Percentiles rank a stretch among this genome's conserved stretches.
Evolutionary conservation across 441 rosid genomes (phyloP).

Genomic region (Mallotus repandus): DNA sequence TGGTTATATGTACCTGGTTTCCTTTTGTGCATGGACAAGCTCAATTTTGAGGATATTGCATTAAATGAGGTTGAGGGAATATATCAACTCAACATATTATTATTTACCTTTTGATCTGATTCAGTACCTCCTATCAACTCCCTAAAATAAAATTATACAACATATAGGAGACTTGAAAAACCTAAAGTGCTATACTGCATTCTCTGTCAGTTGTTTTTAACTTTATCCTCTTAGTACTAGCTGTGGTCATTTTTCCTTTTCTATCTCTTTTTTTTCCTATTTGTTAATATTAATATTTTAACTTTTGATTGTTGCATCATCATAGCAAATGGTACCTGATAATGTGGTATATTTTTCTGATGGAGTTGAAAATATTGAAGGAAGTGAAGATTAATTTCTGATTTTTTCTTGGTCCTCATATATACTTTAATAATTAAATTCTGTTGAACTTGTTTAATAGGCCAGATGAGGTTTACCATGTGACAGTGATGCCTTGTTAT

Average conservation of each 20-base stretch:
- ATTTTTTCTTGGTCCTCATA: not conserved
- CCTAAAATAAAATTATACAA: not conserved
- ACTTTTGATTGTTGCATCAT: not conserved
- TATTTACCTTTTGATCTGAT: not conserved
- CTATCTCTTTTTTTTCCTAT: not conserved
- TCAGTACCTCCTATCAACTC: not conserved
- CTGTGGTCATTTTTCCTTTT: not conserved
- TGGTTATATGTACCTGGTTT: not conserved
- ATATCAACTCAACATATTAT: not conserved
- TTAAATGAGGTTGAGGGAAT: not conserved
- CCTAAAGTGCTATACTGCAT: not conserved
- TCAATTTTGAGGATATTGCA: no score
- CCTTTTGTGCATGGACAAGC: not conserved
- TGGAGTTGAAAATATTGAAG: not conserved
- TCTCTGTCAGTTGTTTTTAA: not conserved
- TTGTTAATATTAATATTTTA: not conserved
- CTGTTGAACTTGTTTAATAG: constrained; percentile 38
- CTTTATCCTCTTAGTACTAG: not conserved
- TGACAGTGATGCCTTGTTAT: constrained; percentile 94
- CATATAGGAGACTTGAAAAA: not conserved
- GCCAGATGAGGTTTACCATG: constrained; percentile 82
- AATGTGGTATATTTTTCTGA: not conserved
- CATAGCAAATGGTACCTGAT: not conserved
- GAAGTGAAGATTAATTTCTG: not conserved
- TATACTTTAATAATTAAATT: constrained; percentile 15